phyloP scores from a whole-genome alignment of 305 asterid genomes.

The Lippia alba region DNA sequence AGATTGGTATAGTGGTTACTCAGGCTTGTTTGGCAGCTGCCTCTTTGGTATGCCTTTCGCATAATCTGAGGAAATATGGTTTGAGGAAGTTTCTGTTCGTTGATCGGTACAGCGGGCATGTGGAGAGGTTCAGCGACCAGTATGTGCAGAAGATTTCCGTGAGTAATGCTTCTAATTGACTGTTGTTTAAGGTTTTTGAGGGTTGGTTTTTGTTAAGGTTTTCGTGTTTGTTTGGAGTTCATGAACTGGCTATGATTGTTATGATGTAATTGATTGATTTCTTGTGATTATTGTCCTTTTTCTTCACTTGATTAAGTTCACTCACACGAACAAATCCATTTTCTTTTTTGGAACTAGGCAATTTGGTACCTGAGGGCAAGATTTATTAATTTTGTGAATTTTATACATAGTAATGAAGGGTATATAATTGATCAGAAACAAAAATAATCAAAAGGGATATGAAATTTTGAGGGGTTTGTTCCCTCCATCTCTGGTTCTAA shows the following conservation, averaged over 20 bases:
- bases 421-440: no score
- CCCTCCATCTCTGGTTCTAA: no score
- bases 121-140: conserved; percentile 62
- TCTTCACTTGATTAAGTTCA: conserved; percentile 1
- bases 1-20: conserved; percentile 69
- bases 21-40: conserved; percentile 80
- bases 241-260: neutral
- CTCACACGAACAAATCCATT: no score
- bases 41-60: conserved; percentile 75
- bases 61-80: conserved; percentile 80
- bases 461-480: no score
- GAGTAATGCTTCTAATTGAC: conserved; percentile 44
- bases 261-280: neutral
- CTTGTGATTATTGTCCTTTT: conserved; percentile 18
- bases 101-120: conserved; percentile 79
- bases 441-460: no score
- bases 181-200: neutral
- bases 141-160: conserved; percentile 72
- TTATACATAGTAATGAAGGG: no score
- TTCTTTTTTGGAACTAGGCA: no score
- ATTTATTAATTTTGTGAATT: no score
- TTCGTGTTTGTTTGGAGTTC: neutral
- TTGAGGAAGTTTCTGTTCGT: conserved; percentile 84
- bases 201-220: neutral
- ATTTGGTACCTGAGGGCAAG: no score